These are phyloP conservation scores for Nemania bipapillata DNA, from an alignment of 2,329 filamentous ascomycete genomes.

Conservation along the genomic window DNA sequence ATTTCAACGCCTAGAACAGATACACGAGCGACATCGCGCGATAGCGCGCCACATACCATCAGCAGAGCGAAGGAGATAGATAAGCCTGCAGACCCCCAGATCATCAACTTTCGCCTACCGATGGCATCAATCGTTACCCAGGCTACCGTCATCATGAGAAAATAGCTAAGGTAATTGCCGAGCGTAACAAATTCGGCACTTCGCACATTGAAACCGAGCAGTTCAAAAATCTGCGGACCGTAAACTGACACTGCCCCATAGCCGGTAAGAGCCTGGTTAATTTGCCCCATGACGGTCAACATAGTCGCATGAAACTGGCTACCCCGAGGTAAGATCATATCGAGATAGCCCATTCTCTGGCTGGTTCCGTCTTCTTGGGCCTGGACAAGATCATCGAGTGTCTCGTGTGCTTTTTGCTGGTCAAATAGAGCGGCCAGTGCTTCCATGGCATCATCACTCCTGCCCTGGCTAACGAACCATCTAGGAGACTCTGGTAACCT, in stretches of 20 bases:
- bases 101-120: conserved; percentile 64
- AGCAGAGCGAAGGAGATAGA: conserved; percentile 63
- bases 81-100: conserved; percentile 63
- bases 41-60: conserved; percentile 62
- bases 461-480: conserved; percentile 65
- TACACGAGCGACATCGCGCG: conserved; percentile 55
- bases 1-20: conserved; percentile 59
- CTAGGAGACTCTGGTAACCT: conserved; percentile 67
- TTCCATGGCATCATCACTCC: conserved; percentile 61
- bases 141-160: conserved; percentile 69
- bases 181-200: conserved; percentile 67
- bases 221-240: conserved; percentile 71
- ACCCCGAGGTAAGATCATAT: conserved; percentile 67
- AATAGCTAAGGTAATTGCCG: conserved; percentile 70
- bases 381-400: conserved; percentile 62
- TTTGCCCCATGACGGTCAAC: conserved; percentile 70
- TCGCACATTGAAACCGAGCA: conserved; percentile 65
- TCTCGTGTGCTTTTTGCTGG: conserved; percentile 60
- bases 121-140: conserved; percentile 69
- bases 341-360: conserved; percentile 62
- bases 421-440: conserved; percentile 62
- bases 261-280: conserved; percentile 69
- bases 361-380: conserved; percentile 60
- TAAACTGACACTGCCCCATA: conserved; percentile 71
- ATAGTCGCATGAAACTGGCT: conserved; percentile 70